Conservation (phyloP, 257 asterid genomes). For the Solanum chaucha region DNA sequence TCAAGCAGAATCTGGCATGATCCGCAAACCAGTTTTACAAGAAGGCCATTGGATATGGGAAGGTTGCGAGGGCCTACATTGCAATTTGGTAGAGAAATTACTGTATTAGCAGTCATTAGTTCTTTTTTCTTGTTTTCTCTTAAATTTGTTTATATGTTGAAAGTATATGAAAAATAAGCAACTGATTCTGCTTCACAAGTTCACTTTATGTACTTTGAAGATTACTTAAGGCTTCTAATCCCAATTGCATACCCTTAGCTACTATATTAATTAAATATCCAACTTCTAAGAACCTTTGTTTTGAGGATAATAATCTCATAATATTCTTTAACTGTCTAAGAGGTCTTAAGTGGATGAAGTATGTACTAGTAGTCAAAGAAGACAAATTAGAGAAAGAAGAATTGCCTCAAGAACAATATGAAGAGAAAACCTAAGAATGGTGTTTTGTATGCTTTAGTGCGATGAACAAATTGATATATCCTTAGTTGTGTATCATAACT, state of each 20-base stretch:
- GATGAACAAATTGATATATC: too few relatives aligned
- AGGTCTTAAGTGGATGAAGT: too few relatives aligned
- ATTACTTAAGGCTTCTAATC: neutral
- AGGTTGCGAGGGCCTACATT: slow-evolving; percentile 10
- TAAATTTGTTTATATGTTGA: neutral
- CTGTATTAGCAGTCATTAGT: neutral
- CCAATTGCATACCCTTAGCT: neutral
- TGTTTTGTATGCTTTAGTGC: too few relatives aligned
- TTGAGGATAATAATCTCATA: neutral
- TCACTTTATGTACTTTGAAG: neutral
- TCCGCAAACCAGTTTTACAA: slow-evolving; percentile 49
- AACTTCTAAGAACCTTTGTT: neutral
- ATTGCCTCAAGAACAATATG: neutral
- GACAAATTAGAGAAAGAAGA: too few relatives aligned
- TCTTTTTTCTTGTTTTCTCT: neutral
- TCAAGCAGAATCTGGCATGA: too few relatives aligned
- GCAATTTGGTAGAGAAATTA: neutral
- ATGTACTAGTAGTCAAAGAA: neutral
- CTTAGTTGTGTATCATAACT: too few relatives aligned
- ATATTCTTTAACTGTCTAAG: neutral
- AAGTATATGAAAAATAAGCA: neutral
- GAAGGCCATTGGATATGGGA: slow-evolving; percentile 14
- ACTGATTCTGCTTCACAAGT: neutral
- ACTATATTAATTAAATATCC: neutral
- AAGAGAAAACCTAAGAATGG: too few relatives aligned